phyloP scores from a whole-genome alignment of 2,329 filamentous ascomycete genomes.

The Mollisiaceae sp. region DNA sequence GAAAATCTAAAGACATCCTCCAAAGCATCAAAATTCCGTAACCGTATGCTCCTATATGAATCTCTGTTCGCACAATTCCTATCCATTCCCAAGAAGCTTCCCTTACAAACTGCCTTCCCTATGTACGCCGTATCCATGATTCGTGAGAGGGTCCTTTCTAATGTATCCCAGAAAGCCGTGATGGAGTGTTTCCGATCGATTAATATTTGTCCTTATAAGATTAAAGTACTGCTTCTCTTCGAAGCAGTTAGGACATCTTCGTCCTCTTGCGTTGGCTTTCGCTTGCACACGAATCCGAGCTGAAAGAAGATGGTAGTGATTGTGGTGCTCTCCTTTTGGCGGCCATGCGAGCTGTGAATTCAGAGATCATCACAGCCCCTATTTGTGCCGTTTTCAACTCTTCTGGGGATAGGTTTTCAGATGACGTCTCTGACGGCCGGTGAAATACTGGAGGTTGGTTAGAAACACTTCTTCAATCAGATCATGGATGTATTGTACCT shows the following conservation, averaged over 20 bases:
- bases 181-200: background rate
- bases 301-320: background rate
- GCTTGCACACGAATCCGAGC: background rate
- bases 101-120: background rate
- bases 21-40: background rate
- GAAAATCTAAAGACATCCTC: background rate
- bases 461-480: background rate
- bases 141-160: conserved; percentile 1
- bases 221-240: background rate
- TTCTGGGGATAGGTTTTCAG: background rate
- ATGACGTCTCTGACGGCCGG: background rate
- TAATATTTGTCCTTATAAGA: background rate
- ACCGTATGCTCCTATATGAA: background rate
- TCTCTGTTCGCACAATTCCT: background rate
- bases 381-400: background rate
- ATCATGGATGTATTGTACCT: background rate
- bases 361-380: too few relatives aligned
- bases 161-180: background rate
- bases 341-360: background rate
- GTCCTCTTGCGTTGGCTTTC: background rate
- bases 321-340: background rate
- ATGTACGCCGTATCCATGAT: background rate
- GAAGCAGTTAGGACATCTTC: background rate
- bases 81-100: background rate
- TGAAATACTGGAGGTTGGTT: background rate